Base-by-base conservation (phyloP, 805 yeast genomes). In the Candida sonorensis region DNA sequence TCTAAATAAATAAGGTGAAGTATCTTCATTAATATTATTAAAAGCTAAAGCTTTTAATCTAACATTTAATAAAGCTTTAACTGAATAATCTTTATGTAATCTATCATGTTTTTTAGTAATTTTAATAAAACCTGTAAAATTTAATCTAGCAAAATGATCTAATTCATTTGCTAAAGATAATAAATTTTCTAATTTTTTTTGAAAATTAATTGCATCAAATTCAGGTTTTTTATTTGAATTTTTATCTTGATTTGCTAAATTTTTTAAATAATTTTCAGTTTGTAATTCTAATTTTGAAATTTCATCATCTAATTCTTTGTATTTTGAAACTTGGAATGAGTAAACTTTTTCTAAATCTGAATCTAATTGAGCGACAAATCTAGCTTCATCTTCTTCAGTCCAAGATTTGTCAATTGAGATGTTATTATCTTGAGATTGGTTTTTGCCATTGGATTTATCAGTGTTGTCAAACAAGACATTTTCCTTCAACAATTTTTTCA, bases 41-140 rank as follows among this genome's bases (percentile, higher is more conserved):
- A 88, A 82, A 2, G 97, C 97, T 48, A 90, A 67, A 30, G 78
- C 79, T 51, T 80, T 81, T 59, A 92, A 68, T 48, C 98, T 72
- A 18, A 90, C 96, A 44, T 85, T 84, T 47, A 92, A 65, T 46
- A 92, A 62, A 0, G 97, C 95, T 55, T 77, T 81, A 16, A 90
- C 97, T n/a, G 92, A 81, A 58, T 81, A 92, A 42, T 75, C 69
- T 20, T 87, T 72, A 59, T 88, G 97, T 42, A 90, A 58, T 33
- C 96, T 75, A 61, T 92, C 97, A 53, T 92, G 98, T 61, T 90
- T 90, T 64, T 90, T 88, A 43, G 88, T 97, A 46, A 92, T 85
- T 55, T 92, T 92, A 48, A 78, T 72, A 62, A 92, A 90, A 1
- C 97, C 98, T 10, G 98, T 90, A 64, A 81, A 92, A 61, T 92